Conservation (phyloP, 768 basidiomycete species). For the Suillus brevipes region DNA sequence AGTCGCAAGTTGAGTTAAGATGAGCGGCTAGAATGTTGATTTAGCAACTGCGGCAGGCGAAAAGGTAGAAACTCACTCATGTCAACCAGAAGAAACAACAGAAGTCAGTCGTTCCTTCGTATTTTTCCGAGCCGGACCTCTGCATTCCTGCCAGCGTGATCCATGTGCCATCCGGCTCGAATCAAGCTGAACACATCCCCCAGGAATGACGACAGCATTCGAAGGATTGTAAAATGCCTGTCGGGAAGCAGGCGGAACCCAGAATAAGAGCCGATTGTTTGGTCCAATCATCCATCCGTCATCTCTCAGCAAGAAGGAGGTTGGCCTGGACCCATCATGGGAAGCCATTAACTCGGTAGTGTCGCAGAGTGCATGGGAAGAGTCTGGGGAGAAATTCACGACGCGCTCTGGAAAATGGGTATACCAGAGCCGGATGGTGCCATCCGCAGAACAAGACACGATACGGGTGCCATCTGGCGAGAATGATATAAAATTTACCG, state of each 20-base stretch:
- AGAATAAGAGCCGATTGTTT: not conserved
- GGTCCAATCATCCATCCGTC: not conserved
- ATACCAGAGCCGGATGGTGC: slow-evolving; percentile 2
- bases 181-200: slow-evolving; percentile 5
- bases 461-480: slow-evolving; percentile 1
- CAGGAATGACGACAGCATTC: not conserved
- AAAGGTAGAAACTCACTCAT: not conserved
- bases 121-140: not conserved
- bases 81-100: not conserved
- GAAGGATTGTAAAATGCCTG: not conserved
- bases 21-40: not conserved
- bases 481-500: not conserved
- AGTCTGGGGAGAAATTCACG: not conserved
- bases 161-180: slow-evolving; percentile 8
- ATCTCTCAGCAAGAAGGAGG: not conserved
- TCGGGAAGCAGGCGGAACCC: not conserved
- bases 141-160: not conserved
- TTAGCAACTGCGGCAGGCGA: not conserved
- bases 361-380: not conserved
- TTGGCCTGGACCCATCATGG: not conserved
- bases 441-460: not conserved
- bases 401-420: not conserved
- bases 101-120: not conserved
- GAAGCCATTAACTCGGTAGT: not conserved
- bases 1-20: not conserved